phyloP scores from a whole-genome alignment of 2,329 filamentous ascomycete species.

The Scleromitrula shiraiana region DNA sequence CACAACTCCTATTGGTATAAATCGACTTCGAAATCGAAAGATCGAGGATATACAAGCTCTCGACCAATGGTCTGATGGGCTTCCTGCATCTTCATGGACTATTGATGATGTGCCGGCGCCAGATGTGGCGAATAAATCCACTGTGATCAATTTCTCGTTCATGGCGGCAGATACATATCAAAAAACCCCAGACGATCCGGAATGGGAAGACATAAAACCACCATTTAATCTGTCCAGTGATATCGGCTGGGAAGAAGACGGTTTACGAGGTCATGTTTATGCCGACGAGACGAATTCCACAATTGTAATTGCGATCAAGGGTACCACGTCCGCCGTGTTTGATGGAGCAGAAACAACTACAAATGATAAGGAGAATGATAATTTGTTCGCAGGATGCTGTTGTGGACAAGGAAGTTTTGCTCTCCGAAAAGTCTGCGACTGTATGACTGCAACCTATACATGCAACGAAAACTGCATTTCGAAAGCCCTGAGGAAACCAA shows the following conservation, averaged over 20 bases:
- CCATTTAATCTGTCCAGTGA: conserved; percentile 62
- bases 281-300: conserved; percentile 77
- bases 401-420: conserved; percentile 84
- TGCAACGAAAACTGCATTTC: conserved; percentile 86
- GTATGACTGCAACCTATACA: conserved; percentile 65
- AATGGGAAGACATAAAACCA: conserved; percentile 72
- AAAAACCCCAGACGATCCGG: conserved; percentile 54
- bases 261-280: conserved; percentile 83
- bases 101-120: conserved; percentile 51
- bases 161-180: conserved; percentile 88
- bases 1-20: conserved; percentile 4
- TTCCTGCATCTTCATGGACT: conserved; percentile 6
- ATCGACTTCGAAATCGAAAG: conserved; percentile 3
- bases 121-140: conserved; percentile 75
- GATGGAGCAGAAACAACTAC: conserved; percentile 93
- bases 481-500: conserved; percentile 65
- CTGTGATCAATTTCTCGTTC: conserved; percentile 70
- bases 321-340: conserved; percentile 78
- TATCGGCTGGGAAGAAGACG: conserved; percentile 88
- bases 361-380: conserved; percentile 94
- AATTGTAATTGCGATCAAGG: conserved; percentile 83
- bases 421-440: conserved; percentile 87
- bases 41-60: conserved; percentile 8
- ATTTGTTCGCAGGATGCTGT: conserved; percentile 93
- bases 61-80: not conserved